A percentile compares a stretch with the other conserved stretches of the same genome.
These are phyloP conservation scores for Choricystis sp. DNA, from an alignment of 139 green algal species.

Conservation along the genomic window DNA sequence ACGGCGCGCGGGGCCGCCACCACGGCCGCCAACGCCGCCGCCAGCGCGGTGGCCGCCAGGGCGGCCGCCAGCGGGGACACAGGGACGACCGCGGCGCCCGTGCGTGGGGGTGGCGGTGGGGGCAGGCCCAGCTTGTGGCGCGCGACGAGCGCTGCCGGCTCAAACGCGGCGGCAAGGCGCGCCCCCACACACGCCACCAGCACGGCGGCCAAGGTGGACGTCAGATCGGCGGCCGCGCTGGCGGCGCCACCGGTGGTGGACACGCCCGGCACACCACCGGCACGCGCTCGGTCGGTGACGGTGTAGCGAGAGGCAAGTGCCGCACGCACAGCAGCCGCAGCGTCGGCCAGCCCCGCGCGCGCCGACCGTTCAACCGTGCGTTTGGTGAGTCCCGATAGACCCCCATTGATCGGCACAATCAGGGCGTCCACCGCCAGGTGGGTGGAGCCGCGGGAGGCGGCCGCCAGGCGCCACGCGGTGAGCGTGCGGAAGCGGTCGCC, in stretches of 20 bases:
- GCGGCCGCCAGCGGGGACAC: not conserved
- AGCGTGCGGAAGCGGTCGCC: slow-evolving; percentile 28
- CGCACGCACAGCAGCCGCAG: too few relatives aligned
- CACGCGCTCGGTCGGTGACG: too few relatives aligned
- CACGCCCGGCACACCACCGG: not conserved
- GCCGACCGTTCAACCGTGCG: not conserved
- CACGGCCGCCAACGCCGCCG: not conserved
- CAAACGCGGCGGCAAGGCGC: not conserved
- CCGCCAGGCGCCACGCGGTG: not conserved
- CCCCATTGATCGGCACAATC: slow-evolving; percentile 17
- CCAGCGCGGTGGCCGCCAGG: not conserved
- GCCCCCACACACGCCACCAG: not conserved
- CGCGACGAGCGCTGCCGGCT: too few relatives aligned
- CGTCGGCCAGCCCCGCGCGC: not conserved
- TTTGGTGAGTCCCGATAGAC: slow-evolving; percentile 13
- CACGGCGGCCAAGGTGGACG: not conserved
- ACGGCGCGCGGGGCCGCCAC: not conserved
- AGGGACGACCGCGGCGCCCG: not conserved
- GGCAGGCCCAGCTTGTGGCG: too few relatives aligned
- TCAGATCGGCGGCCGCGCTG: too few relatives aligned
- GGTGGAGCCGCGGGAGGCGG: not conserved
- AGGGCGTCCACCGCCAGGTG: slow-evolving; percentile 15
- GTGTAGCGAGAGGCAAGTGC: too few relatives aligned
- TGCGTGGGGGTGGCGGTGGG: not conserved
- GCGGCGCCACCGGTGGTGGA: not conserved